Percentiles rank a stretch among this genome's conserved stretches.
These are phyloP conservation scores for Boletus reticulatus DNA, from an alignment of 768 basidiomycete species.

Conservation along the genomic window DNA sequence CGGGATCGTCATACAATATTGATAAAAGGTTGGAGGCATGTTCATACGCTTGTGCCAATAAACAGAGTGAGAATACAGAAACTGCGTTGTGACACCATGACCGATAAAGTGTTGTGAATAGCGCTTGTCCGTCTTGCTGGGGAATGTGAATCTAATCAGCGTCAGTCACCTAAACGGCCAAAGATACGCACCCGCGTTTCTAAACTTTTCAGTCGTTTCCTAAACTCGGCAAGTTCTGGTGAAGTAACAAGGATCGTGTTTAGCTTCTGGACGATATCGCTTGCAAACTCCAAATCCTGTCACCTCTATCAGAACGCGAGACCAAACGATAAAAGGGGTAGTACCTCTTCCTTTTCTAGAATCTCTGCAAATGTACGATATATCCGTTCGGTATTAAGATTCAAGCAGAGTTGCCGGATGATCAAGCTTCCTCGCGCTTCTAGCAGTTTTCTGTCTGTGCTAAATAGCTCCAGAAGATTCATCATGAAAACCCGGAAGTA, in stretches of 20 bases:
- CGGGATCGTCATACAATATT: constrained; percentile 69
- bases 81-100: constrained; percentile 99
- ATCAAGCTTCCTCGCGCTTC: constrained; percentile 94
- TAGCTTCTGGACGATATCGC: constrained; percentile 95
- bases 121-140: constrained; percentile 91
- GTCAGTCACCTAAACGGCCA: not conserved
- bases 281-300: constrained; percentile 96
- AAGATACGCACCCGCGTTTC: constrained; percentile 74
- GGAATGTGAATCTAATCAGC: not conserved
- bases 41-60: constrained; percentile 97
- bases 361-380: constrained; percentile 97
- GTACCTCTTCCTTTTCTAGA: constrained; percentile 94
- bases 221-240: constrained; percentile 92
- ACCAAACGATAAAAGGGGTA: constrained; percentile 13
- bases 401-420: constrained; percentile 90
- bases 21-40: constrained; percentile 95
- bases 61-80: constrained; percentile 92
- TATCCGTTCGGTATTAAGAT: constrained; percentile 93
- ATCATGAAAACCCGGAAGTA: constrained; percentile 97
- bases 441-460: constrained; percentile 86
- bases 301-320: not conserved
- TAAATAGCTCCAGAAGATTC: constrained; percentile 91
- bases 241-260: constrained; percentile 97
- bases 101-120: constrained; percentile 91
- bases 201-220: constrained; percentile 87